Evolutionary conservation across 2,329 filamentous ascomycete species (phyloP), one percentile per base, ranked within the genome.

Genomic region (Ophiosphaerella narmari): DNA sequence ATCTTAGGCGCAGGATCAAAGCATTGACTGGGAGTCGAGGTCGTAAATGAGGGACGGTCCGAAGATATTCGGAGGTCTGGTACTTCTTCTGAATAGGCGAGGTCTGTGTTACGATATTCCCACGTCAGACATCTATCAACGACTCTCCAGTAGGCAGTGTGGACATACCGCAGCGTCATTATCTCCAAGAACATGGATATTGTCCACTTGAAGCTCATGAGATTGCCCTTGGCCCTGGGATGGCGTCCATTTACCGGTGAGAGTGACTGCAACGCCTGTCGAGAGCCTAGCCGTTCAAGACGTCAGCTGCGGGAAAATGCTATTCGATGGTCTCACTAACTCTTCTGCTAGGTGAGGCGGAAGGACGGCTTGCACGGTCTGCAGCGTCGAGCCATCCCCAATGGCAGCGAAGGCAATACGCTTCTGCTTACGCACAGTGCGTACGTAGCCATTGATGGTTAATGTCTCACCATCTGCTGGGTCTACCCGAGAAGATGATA

Each of bases 1-100:
- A 97, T 56, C 94, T 86, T 53, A 97, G 82, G 39, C 90, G 87
- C 40, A 96, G 79, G 52, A 97, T 77, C 36, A 91, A 81, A 23
- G 91, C 84, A 74, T 96, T 92, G 68, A 90, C 82, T 0, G 90
- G 89, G 14, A 90, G 86, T 63, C 93, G 88, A 57, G 89, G 77
- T 50, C 94, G 88, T 51, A 99, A 81, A 75, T 99, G 94, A 42
- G 93, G 91, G 44, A 96, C 82, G 11, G 88, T 89, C 50, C 94
- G 88, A 54, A 99, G 83, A 72, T 88, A 97, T 69, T 97, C 93
- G 43, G 88, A 80, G 5, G 87, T 90, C 63, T 97, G 92, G 63
- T 94, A 96, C 75, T 97, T 97, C 75, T 96, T 96, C 75, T 99
- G 94, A 21, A 99, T 85, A 3, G 94, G 94, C 69, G 90, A 96